Evolutionary conservation across 2,329 filamentous ascomycete species (phyloP), one percentile per base, ranked within the genome.

Genomic region (Pseudogymnoascus sp.): DNA sequence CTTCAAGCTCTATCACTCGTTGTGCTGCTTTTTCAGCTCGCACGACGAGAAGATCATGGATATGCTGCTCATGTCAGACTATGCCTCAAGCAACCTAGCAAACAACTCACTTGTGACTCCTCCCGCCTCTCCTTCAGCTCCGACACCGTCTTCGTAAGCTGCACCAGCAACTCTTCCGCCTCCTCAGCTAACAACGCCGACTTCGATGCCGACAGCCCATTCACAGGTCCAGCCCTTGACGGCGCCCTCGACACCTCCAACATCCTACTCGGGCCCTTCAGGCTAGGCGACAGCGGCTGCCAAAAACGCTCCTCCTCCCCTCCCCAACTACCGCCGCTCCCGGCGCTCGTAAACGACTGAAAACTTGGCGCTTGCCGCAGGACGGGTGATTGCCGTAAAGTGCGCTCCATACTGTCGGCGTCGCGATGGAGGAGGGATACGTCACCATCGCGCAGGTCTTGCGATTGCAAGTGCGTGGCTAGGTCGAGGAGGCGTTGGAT

Each of bases 1-100:
- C 78, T 68, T 88, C 83, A 12, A 89, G 77, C 63, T 83, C 81
- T 23, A 84, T 76, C 63, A 88, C 83, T 61, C 81, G 81, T 66
- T 83, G 77, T 43, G 81, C 80, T 60, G 85, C 79, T 38, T 77
- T 77, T 70, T 87, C 81, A 63, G 83, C 80, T 64, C 83, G 80
- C 43, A 79, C 79, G 61, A 85, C 78, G 21, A 88, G 80, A 33
- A 88, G 73, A 23, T 78, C 78, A 68, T 88, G 84, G 63, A 89
- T 85, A 66, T 87, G 83, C 78, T 84, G 67, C 70, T 16, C 3
- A 35, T 29, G 52, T 66, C 49, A 64, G 66, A 43, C 11, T 19
- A 33, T 7, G 11, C 6, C 12, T 38, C 19, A 58, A 41, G 14
- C n/a, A 19, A 11, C 60, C 16, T 43, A 31, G 43, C 14, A 11